These are phyloP conservation scores for Knufia petricola DNA, from an alignment of 2,329 filamentous ascomycete species.

Conservation along the genomic window DNA sequence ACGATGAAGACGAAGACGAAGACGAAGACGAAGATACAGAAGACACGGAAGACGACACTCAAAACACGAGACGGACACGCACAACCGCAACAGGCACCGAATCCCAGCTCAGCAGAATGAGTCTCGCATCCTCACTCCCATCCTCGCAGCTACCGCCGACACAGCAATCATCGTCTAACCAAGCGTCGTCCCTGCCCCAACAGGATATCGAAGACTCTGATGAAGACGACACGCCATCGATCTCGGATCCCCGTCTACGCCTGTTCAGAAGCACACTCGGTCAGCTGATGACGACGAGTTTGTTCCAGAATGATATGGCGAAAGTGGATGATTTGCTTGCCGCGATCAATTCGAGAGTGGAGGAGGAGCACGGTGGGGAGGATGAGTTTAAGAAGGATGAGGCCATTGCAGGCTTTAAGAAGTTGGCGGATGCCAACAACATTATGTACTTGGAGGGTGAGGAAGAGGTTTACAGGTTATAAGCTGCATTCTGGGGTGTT, in stretches of 20 bases:
- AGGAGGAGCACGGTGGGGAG: slow-evolving; percentile 40
- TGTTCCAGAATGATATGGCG: slow-evolving; percentile 85
- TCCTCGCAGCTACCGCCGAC: slow-evolving; percentile 58
- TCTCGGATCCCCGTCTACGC: slow-evolving; percentile 62
- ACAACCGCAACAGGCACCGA: slow-evolving; percentile 32
- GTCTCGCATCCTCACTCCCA: slow-evolving; percentile 70
- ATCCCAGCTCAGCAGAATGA: slow-evolving; percentile 34
- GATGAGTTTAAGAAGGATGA: slow-evolving; percentile 60
- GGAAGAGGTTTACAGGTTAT: slow-evolving; percentile 22
- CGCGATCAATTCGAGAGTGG: slow-evolving; percentile 63
- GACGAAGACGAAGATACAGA: slow-evolving; percentile 47
- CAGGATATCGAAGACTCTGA: slow-evolving; percentile 12
- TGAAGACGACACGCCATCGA: slow-evolving; percentile 46
- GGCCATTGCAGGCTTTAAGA: slow-evolving; percentile 34
- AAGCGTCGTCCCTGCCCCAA: slow-evolving; percentile 22
- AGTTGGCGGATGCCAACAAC: slow-evolving; percentile 36
- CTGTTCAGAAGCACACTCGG: slow-evolving; percentile 75
- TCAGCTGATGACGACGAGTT: slow-evolving; percentile 64
- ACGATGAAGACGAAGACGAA: slow-evolving; percentile 26
- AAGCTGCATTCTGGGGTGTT: no score
- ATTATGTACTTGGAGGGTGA: slow-evolving; percentile 58
- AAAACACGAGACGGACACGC: slow-evolving; percentile 29
- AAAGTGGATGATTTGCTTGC: slow-evolving; percentile 63
- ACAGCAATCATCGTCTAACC: slow-evolving; percentile 27
- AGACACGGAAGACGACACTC: slow-evolving; percentile 42